Evolutionary conservation across 169 alveolate species (phyloP), one percentile per base, ranked within the genome.

Genomic region (Cryptosporidium ubiquitum): DNA sequence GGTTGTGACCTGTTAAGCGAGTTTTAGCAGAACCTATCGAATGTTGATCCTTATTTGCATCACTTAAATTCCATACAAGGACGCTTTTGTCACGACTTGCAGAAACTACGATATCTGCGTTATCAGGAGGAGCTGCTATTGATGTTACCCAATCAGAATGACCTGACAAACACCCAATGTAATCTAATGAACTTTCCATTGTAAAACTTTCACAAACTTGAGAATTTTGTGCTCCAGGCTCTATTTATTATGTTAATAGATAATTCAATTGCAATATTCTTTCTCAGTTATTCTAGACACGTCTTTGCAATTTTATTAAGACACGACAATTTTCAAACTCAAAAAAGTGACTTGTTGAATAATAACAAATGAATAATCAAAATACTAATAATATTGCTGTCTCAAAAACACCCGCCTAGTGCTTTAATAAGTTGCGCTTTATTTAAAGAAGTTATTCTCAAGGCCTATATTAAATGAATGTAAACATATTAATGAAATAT

Each of bases 141-240:
- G 98, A 96, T 69, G 99, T 97, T 68, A 97, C 99, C 98, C 98
- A 97, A 75, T 95, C 98, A 86, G 96, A 93, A 94, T 97, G 99
- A 42, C 97, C 96, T 70, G 75, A 23, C 39, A 79, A 61, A 49
- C 79, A 79, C 35, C 89, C 89, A 55, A 79, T 47, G 49, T 47
- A 79, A 37, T 79, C 89, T 69, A 79, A 58, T 4, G 89, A 79
- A 64, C 75, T 79, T 39, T 79, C 89, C 89, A 79, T 79, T 37
- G 52, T 64, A 64, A 31, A 64, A 55, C 16, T 14, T 23, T 55
- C 29, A 55, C 29, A 55, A 26, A 55, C 66, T 55, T 55, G 58
- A 73, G 42, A 73, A 33, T 44, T 33, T 73, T 55, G 84, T 40
- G n/a, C 55, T 58, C 49, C 57, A 44, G 37, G 71, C 69, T 73